Evolutionary conservation across 2,329 filamentous ascomycete species (phyloP).

Genomic region (Plenodomus biglobosus): DNA sequence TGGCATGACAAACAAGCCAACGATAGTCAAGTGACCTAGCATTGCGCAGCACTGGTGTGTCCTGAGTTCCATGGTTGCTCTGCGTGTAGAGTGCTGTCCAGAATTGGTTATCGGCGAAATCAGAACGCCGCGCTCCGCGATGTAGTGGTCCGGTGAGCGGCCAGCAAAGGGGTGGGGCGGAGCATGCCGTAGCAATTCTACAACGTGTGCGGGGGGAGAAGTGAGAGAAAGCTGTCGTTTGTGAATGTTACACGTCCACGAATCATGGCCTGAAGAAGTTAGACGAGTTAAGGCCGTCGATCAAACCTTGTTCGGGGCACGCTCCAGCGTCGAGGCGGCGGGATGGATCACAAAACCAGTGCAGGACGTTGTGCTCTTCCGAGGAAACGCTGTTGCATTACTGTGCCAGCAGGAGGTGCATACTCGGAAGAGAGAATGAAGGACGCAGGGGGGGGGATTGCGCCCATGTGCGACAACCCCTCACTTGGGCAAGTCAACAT

Average conservation of each 20-base stretch:
- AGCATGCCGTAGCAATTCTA: constrained; percentile 7
- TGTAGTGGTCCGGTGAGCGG: constrained; percentile 4
- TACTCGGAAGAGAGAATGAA: neutral
- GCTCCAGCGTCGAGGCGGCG: constrained; percentile 7
- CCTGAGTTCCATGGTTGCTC: neutral
- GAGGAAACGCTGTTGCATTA: constrained; percentile 10
- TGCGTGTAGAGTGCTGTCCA: constrained; percentile 9
- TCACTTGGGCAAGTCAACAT: neutral
- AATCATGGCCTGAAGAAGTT: neutral
- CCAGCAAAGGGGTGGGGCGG: constrained; percentile 11
- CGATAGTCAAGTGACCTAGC: constrained; percentile 10
- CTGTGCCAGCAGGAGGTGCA: constrained; percentile 6
- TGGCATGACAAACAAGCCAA: neutral
- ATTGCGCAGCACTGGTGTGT: neutral
- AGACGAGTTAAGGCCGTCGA: constrained; percentile 12
- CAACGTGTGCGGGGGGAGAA: constrained; percentile 14
- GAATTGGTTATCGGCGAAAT: constrained; percentile 30
- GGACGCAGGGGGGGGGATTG: neutral
- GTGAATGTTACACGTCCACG: constrained; percentile 16
- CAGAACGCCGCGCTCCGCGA: constrained; percentile 24
- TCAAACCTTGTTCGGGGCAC: constrained; percentile 18
- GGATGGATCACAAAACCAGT: constrained; percentile 9
- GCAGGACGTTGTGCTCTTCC: constrained; percentile 4
- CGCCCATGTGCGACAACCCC: no score
- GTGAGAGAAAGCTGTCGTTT: constrained; percentile 6